A percentile compares a stretch with the other conserved stretches of the same genome.
These are phyloP conservation scores for Albatrellus ellisii DNA, from an alignment of 768 basidiomycete species.

Conservation along the genomic window DNA sequence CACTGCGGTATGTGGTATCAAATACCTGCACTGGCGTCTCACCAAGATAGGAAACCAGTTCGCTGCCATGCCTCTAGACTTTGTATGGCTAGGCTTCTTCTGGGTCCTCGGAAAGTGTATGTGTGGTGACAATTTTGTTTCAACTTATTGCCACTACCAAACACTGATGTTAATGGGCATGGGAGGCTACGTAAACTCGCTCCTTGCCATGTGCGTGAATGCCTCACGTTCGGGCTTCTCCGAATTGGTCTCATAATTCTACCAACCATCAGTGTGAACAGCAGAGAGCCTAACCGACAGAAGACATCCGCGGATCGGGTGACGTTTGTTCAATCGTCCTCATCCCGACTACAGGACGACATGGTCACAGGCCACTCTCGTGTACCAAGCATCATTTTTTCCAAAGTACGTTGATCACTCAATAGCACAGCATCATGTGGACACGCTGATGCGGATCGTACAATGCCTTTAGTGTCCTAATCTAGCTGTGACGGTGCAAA, in stretches of 20 bases:
- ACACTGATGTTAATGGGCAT: no score
- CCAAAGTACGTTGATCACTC: background rate
- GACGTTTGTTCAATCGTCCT: background rate
- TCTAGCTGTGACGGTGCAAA: background rate
- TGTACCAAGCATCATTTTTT: background rate
- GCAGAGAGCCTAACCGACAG: background rate
- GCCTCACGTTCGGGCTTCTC: no score
- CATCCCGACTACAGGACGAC: no score
- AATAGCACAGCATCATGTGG: no score
- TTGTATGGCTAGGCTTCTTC: conserved; percentile 36
- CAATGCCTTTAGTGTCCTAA: background rate
- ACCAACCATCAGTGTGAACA: conserved; percentile 4
- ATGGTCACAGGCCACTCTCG: no score
- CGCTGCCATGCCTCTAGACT: conserved; percentile 28
- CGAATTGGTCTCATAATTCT: no score
- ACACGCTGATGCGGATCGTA: no score
- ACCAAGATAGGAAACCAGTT: no score
- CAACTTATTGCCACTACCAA: no score
- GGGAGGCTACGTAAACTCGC: conserved; percentile 42
- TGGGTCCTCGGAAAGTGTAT: conserved; percentile 39
- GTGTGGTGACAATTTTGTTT: no score
- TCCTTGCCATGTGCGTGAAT: conserved; percentile 37
- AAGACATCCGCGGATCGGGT: background rate
- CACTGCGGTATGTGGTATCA: conserved; percentile 5
- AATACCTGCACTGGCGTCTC: background rate